Conservation (phyloP, 306 rosid species). For the Prunus padus region DNA sequence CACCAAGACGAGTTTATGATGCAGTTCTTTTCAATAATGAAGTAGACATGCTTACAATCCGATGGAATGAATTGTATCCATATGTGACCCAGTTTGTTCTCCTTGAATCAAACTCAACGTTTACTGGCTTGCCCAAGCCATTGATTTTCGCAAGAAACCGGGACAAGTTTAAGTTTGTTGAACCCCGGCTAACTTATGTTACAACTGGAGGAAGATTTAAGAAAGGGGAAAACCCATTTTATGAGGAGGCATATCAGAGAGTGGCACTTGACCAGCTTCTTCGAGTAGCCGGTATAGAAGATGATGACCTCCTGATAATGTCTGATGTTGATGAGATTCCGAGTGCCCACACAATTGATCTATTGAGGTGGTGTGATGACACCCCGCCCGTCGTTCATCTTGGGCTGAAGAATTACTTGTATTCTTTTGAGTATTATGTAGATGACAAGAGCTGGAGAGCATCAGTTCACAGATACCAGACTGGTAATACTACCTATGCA, state of each 20-base stretch:
- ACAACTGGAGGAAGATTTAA: slow-evolving; percentile 60
- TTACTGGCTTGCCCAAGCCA: slow-evolving; percentile 62
- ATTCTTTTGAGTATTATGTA: slow-evolving; percentile 65
- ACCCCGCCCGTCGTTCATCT: slow-evolving; percentile 72
- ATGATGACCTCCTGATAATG: slow-evolving; percentile 82
- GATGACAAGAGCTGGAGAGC: slow-evolving; percentile 82
- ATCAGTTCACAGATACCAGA: slow-evolving; percentile 55
- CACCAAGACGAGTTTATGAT: slow-evolving; percentile 75
- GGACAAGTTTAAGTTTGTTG: slow-evolving; percentile 52
- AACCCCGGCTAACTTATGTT: slow-evolving; percentile 61
- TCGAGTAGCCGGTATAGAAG: slow-evolving; percentile 65
- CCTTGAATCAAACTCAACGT: slow-evolving; percentile 81
- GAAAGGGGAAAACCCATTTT: slow-evolving; percentile 77
- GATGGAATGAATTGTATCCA: slow-evolving; percentile 81
- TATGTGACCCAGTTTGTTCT: slow-evolving; percentile 65
- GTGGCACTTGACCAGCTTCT: slow-evolving; percentile 69
- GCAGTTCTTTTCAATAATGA: slow-evolving; percentile 83
- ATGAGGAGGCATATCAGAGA: slow-evolving; percentile 85
- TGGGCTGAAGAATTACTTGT: slow-evolving; percentile 65
- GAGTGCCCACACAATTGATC: slow-evolving; percentile 81
- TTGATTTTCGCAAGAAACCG: slow-evolving; percentile 52
- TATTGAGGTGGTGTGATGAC: slow-evolving; percentile 80
- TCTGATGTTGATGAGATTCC: slow-evolving; percentile 95
- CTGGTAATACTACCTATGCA: slow-evolving; percentile 62
- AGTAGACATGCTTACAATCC: slow-evolving; percentile 65